Conservation (phyloP, 495 filamentous ascomycete species). For the Penicillium atrosanguineum region DNA sequence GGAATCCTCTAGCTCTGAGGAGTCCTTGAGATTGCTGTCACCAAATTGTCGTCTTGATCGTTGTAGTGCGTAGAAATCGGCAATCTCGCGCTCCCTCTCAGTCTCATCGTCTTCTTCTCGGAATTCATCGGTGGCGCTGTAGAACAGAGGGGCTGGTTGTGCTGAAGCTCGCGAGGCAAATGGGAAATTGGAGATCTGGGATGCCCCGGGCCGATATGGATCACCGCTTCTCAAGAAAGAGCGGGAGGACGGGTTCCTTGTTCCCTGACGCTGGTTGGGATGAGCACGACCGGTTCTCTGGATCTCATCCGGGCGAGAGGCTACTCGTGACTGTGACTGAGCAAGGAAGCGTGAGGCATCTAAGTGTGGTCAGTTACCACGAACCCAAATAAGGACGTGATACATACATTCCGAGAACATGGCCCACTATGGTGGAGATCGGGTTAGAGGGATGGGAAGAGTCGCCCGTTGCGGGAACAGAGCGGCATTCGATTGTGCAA, state of each 20-base stretch:
- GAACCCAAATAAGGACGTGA: background rate
- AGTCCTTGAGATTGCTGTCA: constrained; percentile 72
- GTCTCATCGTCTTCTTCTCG: constrained; percentile 87
- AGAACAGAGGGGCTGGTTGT: constrained; percentile 86
- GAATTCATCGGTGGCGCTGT: constrained; percentile 78
- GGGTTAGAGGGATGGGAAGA: constrained; percentile 11
- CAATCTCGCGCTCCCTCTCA: constrained; percentile 87
- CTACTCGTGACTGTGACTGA: constrained; percentile 90
- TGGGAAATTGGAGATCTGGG: constrained; percentile 69
- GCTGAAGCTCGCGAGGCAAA: constrained; percentile 71
- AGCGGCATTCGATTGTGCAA: background rate
- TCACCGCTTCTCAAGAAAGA: constrained; percentile 57
- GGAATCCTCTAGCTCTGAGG: constrained; percentile 74
- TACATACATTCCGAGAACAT: constrained; percentile 99
- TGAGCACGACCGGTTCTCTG: constrained; percentile 50
- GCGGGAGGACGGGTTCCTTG: constrained; percentile 46
- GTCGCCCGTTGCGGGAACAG: background rate
- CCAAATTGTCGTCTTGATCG: constrained; percentile 85
- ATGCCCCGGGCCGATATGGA: constrained; percentile 67
- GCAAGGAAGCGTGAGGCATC: constrained; percentile 97
- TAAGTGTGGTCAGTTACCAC: constrained; percentile 28
- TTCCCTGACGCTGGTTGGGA: constrained; percentile 37
- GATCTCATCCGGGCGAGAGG: constrained; percentile 60
- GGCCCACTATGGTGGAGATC: constrained; percentile 23
- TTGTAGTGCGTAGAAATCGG: constrained; percentile 89